These are phyloP conservation scores for Aspergillus kassunensis DNA, from an alignment of 495 filamentous ascomycete genomes.

Conservation along the genomic window DNA sequence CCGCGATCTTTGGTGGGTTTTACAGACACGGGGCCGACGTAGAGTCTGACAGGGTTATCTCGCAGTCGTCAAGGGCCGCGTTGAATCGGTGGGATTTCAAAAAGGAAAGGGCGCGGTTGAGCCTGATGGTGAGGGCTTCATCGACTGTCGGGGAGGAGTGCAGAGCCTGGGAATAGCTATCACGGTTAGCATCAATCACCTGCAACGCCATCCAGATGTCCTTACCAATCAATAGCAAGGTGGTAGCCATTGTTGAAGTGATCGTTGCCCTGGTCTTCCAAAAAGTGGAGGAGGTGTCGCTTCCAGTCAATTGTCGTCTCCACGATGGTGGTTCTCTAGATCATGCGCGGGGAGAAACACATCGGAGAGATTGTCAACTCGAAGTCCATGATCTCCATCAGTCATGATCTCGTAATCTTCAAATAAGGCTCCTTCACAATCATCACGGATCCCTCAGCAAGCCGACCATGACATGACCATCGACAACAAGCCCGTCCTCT, in stretches of 20 bases:
- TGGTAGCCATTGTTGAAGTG: constrained; percentile 21
- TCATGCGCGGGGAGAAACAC: constrained; percentile 32
- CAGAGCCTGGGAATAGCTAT: constrained; percentile 30
- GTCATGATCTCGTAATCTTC: constrained; percentile 22
- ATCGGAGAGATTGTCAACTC: constrained; percentile 53
- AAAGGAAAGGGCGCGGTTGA: constrained; percentile 46
- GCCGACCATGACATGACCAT: constrained; percentile 23
- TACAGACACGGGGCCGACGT: not conserved
- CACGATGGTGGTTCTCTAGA: constrained; percentile 31
- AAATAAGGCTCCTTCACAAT: constrained; percentile 54
- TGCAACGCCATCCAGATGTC: not conserved
- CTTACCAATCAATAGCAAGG: constrained; percentile 26
- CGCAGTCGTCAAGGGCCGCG: constrained; percentile 42
- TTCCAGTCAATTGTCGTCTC: constrained; percentile 20
- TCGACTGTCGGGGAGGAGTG: constrained; percentile 12
- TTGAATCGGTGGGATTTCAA: constrained; percentile 44
- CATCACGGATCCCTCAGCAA: constrained; percentile 30
- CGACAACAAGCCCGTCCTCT: constrained; percentile 13
- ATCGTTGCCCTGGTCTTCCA: constrained; percentile 43
- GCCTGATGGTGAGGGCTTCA: constrained; percentile 17
- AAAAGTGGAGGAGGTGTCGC: constrained; percentile 20
- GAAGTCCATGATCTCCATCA: constrained; percentile 36
- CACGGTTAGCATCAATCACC: constrained; percentile 7
- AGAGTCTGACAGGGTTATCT: constrained; percentile 22
- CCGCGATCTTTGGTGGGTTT: constrained; percentile 16